Evolutionary conservation across 2,329 filamentous ascomycete genomes (phyloP).

Genomic region (Claviceps sp.): DNA sequence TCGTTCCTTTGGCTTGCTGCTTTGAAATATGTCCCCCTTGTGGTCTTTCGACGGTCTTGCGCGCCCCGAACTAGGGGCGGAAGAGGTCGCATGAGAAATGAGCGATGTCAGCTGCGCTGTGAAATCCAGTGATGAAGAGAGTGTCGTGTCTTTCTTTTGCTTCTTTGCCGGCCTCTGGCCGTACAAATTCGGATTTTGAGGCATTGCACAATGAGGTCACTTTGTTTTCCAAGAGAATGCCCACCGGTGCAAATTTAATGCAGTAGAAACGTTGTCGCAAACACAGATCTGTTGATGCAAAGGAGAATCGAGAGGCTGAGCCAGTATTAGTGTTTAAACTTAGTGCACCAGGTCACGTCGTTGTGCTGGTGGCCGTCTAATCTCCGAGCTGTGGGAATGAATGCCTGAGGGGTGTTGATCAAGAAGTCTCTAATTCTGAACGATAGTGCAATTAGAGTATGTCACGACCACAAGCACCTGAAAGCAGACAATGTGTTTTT

Average conservation of each 20-base stretch:
- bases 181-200: slow-evolving; percentile 61
- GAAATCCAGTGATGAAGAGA: slow-evolving; percentile 68
- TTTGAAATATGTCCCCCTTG: slow-evolving; percentile 33
- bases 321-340: not conserved
- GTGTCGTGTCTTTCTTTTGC: slow-evolving; percentile 53
- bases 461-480: not conserved
- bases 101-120: slow-evolving; percentile 76
- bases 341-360: not conserved
- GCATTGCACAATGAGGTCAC: slow-evolving; percentile 26
- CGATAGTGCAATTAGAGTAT: not conserved
- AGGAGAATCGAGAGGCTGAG: not conserved
- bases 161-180: slow-evolving; percentile 60
- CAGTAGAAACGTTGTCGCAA: not conserved
- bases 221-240: not conserved
- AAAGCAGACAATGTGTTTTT: not conserved
- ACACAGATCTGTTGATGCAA: not conserved
- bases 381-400: not conserved
- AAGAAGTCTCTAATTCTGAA: not conserved
- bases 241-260: not conserved
- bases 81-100: slow-evolving; percentile 43
- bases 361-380: not conserved
- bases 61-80: slow-evolving; percentile 27
- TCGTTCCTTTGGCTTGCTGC: slow-evolving; percentile 13
- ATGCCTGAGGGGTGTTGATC: not conserved
- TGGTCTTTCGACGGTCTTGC: slow-evolving; percentile 32